Evolutionary conservation across 73 alveolate genomes (phyloP), one percentile per base, ranked within the genome.

Genomic region (Halteria grandinella): DNA sequence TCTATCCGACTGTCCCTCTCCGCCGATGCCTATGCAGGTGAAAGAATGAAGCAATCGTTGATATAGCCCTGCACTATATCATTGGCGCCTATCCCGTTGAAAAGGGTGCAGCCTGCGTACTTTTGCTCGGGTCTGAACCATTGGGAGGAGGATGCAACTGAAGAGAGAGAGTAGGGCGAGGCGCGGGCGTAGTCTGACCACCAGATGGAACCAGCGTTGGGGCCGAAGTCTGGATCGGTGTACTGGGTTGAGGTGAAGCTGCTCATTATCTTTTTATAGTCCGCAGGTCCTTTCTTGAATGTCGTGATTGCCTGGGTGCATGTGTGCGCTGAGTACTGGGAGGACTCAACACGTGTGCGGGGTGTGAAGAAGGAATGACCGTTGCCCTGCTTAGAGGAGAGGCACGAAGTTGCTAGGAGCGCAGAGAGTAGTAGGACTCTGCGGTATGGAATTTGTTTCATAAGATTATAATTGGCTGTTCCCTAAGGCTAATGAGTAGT

Each of bases 251-350:
- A n/a, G n/a, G n/a, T n/a, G n/a, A n/a, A 41, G 28, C 77, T 60
- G 1, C 77, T 59, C 1, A 34, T 1, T 15, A 60, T 60, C 2
- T 14, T 37, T 14, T 60, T 17, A 21, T 60, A 60, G 51, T 60
- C 58, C 4, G 77, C 77, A 5, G 77, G 77, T 37, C 77, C 77
- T 31, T 60, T 60, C 41, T 60, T 60, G 4, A 60, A 14, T 5
- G 43, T 17, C 21, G 37, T 44, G 10, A 60, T 60, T 8, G n/a
- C 27, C 12, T 15, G 43, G n/a, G 77, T 18, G 43, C 77, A 60
- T 18, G 7, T 8, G 23, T 60, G 55, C 10, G 55, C n/a, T 18
- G 54, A n/a, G n/a, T n/a, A n/a, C n/a, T n/a, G n/a, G n/a, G n/a
- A n/a, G n/a, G n/a, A n/a, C n/a, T n/a, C n/a, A n/a, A n/a, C n/a